A percentile compares a stretch with the other conserved stretches of the same genome.
Evolutionary conservation across 108 stramenopile genomes (phyloP).

Genomic region (Fistulifera pelliculosa): DNA sequence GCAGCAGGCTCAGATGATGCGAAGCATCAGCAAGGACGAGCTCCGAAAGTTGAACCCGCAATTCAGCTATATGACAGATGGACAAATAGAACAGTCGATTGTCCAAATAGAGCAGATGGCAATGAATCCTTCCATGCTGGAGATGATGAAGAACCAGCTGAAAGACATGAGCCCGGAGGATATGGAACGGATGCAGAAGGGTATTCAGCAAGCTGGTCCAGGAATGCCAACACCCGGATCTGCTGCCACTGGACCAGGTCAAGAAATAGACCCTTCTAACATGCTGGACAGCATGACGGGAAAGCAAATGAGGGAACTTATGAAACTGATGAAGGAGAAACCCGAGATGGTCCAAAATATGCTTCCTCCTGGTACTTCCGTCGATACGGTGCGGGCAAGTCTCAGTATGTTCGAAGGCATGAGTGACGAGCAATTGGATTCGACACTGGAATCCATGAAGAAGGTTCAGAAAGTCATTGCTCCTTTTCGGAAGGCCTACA

Average conservation of each 20-base stretch:
- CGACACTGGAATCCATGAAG: slow-evolving; percentile 37
- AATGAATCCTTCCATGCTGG: slow-evolving; percentile 58
- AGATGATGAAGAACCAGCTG: slow-evolving; percentile 61
- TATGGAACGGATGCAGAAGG: slow-evolving; percentile 32
- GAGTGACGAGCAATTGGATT: slow-evolving; percentile 58
- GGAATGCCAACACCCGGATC: slow-evolving; percentile 5
- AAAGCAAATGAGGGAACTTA: slow-evolving; percentile 45
- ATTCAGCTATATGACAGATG: slow-evolving; percentile 51
- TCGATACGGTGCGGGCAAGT: slow-evolving; percentile 44
- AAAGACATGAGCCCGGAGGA: slow-evolving; percentile 44
- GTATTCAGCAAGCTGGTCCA: not conserved
- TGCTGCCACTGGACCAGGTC: slow-evolving; percentile 3
- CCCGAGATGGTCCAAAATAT: slow-evolving; percentile 62
- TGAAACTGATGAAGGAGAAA: slow-evolving; percentile 61
- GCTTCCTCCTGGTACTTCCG: slow-evolving; percentile 27
- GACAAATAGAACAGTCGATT: slow-evolving; percentile 43
- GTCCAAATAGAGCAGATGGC: slow-evolving; percentile 66
- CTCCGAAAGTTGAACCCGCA: slow-evolving; percentile 59
- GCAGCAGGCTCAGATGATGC: slow-evolving; percentile 49
- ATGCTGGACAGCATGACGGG: slow-evolving; percentile 60
- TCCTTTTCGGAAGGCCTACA: slow-evolving; percentile 31
- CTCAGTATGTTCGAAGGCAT: slow-evolving; percentile 56
- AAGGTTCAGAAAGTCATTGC: slow-evolving; percentile 30
- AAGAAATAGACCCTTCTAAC: slow-evolving; percentile 32
- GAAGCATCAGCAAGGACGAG: slow-evolving; percentile 37